phyloP scores from a whole-genome alignment of 768 basidiomycete species.

The Amanita phalloides region DNA sequence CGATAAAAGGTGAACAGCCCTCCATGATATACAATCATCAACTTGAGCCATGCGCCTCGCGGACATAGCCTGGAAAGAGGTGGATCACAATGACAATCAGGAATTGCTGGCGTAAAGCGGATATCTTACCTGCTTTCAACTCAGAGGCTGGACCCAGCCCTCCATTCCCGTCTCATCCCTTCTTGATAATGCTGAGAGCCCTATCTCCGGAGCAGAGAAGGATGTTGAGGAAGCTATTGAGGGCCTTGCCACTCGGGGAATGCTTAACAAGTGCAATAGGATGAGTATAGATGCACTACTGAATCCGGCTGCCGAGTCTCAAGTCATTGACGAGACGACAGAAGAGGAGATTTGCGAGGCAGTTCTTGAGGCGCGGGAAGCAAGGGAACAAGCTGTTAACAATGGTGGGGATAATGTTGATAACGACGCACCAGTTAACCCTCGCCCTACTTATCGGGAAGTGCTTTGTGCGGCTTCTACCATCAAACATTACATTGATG shows the following conservation, averaged over 20 bases:
- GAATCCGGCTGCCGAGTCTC: slow-evolving; percentile 16
- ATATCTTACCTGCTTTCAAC: too few species aligned
- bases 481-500: slow-evolving; percentile 10
- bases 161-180: too few species aligned
- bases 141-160: too few species aligned
- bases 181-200: neutral
- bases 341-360: slow-evolving; percentile 16
- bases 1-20: too few species aligned
- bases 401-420: slow-evolving; percentile 8
- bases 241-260: slow-evolving; percentile 13
- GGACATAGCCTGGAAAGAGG: too few species aligned
- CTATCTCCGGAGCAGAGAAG: slow-evolving; percentile 11
- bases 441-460: slow-evolving; percentile 10
- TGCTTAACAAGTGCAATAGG: slow-evolving; percentile 13
- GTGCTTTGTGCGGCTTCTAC: slow-evolving; percentile 12
- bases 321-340: slow-evolving; percentile 11
- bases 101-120: too few species aligned
- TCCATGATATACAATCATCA: too few species aligned
- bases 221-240: slow-evolving; percentile 12
- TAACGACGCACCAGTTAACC: slow-evolving; percentile 5
- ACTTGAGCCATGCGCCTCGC: too few species aligned
- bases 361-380: slow-evolving; percentile 13
- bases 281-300: slow-evolving; percentile 19
- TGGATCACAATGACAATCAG: too few species aligned
- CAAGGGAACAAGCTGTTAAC: slow-evolving; percentile 11